Percentiles rank a stretch among this genome's conserved stretches.
These are phyloP conservation scores for Xylariaceae sp. DNA, from an alignment of 2,329 filamentous ascomycete genomes.

Conservation along the genomic window DNA sequence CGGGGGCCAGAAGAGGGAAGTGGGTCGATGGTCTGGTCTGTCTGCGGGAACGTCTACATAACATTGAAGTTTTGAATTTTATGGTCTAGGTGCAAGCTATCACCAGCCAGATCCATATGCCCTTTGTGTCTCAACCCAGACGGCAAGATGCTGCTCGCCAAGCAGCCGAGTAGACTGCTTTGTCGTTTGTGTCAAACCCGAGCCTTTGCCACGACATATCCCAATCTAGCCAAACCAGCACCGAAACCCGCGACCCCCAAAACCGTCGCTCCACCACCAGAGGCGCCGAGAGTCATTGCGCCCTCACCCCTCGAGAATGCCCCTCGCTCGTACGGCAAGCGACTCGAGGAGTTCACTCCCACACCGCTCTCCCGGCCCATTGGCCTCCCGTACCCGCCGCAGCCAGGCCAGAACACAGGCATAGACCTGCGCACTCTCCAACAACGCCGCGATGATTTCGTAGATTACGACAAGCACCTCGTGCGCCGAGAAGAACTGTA, in stretches of 20 bases:
- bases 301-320: constrained; percentile 53
- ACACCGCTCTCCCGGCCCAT: constrained; percentile 70
- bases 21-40: too few species aligned
- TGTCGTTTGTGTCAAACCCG: constrained; percentile 54
- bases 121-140: too few species aligned
- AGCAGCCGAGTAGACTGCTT: constrained; percentile 33
- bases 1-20: too few species aligned
- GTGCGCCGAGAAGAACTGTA: constrained; percentile 73
- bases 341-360: constrained; percentile 54
- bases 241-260: constrained; percentile 15
- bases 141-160: constrained; percentile 20
- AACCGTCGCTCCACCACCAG: constrained; percentile 1
- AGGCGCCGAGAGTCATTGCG: constrained; percentile 25
- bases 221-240: constrained; percentile 28
- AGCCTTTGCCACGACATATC: constrained; percentile 46
- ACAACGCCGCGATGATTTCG: constrained; percentile 75
- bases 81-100: too few species aligned
- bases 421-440: constrained; percentile 64
- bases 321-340: constrained; percentile 58
- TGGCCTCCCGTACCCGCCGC: constrained; percentile 72
- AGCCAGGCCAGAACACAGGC: constrained; percentile 77
- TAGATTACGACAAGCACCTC: constrained; percentile 82
- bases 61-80: too few species aligned
- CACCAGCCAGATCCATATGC: too few species aligned
- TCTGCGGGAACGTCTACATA: too few species aligned